phyloP scores from a whole-genome alignment of 345 rosid species.

The Salix viminalis region DNA sequence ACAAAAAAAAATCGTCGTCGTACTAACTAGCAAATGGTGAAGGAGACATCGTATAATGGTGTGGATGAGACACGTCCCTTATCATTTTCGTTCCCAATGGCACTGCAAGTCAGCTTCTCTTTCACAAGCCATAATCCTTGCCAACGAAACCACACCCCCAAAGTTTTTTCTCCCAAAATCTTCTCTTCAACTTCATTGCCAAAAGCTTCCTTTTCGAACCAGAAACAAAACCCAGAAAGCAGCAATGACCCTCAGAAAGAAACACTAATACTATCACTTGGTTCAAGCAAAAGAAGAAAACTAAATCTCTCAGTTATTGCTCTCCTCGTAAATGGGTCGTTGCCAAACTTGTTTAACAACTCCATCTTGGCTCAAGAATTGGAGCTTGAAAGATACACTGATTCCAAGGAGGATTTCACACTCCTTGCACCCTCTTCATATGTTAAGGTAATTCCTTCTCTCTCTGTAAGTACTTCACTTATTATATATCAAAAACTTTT shows the following conservation, averaged over 20 bases:
- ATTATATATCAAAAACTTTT: neutral
- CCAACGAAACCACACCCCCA: neutral
- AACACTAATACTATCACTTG: neutral
- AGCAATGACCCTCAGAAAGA: neutral
- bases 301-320: constrained; percentile 47
- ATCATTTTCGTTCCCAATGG: constrained; percentile 1
- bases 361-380: constrained; percentile 29
- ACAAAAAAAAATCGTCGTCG: too few relatives aligned
- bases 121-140: neutral
- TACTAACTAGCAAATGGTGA: too few relatives aligned
- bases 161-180: neutral
- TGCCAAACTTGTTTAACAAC: constrained; percentile 21
- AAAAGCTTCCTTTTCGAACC: constrained; percentile 7
- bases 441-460: constrained; percentile 42
- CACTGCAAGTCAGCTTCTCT: constrained; percentile 9
- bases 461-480: neutral
- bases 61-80: neutral
- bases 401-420: constrained; percentile 63
- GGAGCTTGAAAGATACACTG: constrained; percentile 61
- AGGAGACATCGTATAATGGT: neutral
- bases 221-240: neutral
- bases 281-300: constrained; percentile 44
- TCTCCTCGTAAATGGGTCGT: constrained; percentile 41
- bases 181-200: neutral
- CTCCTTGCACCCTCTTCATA: constrained; percentile 76